Base-by-base conservation (phyloP, 73 alveolate species). In the Paramecium sonneborni region DNA sequence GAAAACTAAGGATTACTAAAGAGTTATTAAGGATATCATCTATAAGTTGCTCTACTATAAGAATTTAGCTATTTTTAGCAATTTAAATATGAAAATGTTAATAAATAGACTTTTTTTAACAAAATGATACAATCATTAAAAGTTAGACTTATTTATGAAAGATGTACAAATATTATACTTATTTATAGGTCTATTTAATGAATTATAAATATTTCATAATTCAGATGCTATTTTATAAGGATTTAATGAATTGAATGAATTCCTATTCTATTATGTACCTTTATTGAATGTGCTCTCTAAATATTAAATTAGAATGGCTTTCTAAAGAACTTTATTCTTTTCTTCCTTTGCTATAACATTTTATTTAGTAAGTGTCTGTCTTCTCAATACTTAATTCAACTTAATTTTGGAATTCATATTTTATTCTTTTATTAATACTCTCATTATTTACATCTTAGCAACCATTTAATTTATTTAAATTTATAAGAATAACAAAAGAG, bases 171-270 rank as follows among this genome's bases (percentile, higher is more conserved):
- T 62, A 62, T 26, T 14, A 30, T 28, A 57, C 1, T 23, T 12
- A 10, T 3, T 11, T 30, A 26, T 7, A 62, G 84, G 84, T 32
- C 12, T 62, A 30, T 62, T 62, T 62, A 62, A 62, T 62, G 84
- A 62, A 62, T n/a, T 62, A 62, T 32, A 11, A 11, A 62, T 62
- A 10, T 62, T 62, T 12, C 84, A 62, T 30, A 62, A 62, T 62
- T 62, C 84, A 62, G 84, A 62, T 62, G 84, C 84, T 1, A 62
- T 62, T 11, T 21, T 62, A 5, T 62, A 24, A 62, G 39, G 48
- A 26, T 62, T 62, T 62, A 26, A 62, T 62, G 84, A 62, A 62
- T 26, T 62, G 84, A 62, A 62, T 62, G 84, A 62, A 62, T 32
- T 62, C 12, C 84, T 62, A 4, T 62, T 62, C 24, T 62, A 62